Evolutionary conservation across 768 basidiomycete species (phyloP).

Genomic region (Mycena chlorophos): DNA sequence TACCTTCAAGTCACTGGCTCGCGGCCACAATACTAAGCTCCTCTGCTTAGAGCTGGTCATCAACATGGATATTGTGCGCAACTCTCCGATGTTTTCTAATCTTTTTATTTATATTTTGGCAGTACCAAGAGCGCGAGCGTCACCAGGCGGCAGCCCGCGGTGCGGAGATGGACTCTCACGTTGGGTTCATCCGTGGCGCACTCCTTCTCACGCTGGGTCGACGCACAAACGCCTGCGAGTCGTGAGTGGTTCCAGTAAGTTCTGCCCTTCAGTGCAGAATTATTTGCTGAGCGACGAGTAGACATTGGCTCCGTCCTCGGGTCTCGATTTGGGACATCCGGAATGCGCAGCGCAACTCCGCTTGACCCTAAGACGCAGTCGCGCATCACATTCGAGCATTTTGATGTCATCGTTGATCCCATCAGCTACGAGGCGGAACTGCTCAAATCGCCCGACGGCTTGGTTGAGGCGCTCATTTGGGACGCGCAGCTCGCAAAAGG

Average conservation of each 20-base stretch:
- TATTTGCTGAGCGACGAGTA: background rate
- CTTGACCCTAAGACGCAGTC: background rate
- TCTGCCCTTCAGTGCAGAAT: too few species aligned
- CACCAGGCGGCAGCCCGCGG: background rate
- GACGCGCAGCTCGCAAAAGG: background rate
- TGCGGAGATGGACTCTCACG: background rate
- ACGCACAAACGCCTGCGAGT: background rate
- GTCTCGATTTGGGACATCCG: background rate
- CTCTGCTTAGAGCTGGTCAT: background rate
- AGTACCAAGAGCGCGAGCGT: background rate
- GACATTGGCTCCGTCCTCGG: background rate
- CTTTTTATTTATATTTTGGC: background rate
- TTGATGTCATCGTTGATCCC: background rate
- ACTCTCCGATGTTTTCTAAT: background rate
- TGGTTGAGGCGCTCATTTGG: background rate
- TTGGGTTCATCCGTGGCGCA: too few species aligned
- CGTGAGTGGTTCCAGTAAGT: background rate
- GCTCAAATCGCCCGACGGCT: background rate
- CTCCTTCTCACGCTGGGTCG: background rate
- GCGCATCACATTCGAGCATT: background rate
- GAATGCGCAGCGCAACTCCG: background rate
- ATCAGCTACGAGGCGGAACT: background rate
- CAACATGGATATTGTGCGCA: background rate
- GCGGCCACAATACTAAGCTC: background rate
- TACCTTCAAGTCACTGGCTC: background rate